Conservation (phyloP, 2,329 filamentous ascomycete species). For the Apiospora marii region DNA sequence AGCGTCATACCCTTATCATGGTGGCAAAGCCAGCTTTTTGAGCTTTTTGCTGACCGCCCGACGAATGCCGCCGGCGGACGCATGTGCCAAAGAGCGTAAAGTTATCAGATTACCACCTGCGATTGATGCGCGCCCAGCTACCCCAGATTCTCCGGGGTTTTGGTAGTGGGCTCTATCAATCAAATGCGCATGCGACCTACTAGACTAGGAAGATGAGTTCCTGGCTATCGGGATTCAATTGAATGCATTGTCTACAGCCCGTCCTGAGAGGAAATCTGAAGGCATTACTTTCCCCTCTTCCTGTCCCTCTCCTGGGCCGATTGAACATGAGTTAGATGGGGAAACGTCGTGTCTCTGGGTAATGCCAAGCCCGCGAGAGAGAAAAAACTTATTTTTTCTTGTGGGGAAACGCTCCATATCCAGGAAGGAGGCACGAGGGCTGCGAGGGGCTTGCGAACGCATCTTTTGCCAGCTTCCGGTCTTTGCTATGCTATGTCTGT, state of each 20-base stretch:
- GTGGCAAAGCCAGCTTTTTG: background rate
- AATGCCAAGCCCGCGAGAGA: constrained; percentile 3
- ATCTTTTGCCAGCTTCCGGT: background rate
- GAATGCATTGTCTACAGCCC: background rate
- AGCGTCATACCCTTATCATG: constrained; percentile 11
- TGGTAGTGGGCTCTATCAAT: constrained; percentile 1
- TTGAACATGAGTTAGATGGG: background rate
- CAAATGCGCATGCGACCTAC: constrained; percentile 10
- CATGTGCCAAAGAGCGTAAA: background rate
- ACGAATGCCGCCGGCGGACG: background rate
- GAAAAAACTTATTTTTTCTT: constrained; percentile 22
- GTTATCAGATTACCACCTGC: constrained; percentile 18
- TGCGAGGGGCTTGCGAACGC: background rate
- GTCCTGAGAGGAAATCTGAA: background rate
- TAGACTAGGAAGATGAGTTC: constrained; percentile 1
- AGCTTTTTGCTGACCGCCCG: constrained; percentile 3
- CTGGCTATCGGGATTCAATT: background rate
- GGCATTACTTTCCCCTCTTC: constrained; percentile 3
- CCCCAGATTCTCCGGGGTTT: constrained; percentile 13
- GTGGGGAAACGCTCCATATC: constrained; percentile 18
- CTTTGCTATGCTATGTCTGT: background rate
- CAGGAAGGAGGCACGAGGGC: background rate
- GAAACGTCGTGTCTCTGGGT: constrained; percentile 13
- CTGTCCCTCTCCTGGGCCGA: constrained; percentile 1
- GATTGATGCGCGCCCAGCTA: constrained; percentile 15